Conservation (phyloP, 306 rosid genomes). For the Glycine soja region DNA sequence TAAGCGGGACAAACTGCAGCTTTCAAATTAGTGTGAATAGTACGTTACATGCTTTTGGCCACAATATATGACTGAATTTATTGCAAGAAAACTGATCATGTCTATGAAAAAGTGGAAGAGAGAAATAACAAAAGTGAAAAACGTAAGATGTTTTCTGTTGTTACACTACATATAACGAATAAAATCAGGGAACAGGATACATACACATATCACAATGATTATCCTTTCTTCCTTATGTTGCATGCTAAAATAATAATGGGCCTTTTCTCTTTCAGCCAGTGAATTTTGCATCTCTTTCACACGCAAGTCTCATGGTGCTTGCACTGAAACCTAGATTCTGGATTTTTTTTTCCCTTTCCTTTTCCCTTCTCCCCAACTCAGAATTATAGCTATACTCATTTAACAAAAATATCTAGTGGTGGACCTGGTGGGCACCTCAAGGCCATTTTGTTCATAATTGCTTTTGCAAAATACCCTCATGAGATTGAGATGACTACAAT, state of each 20-base stretch:
- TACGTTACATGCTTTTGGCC: constrained; percentile 41
- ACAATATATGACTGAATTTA: constrained; percentile 45
- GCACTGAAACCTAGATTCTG: constrained; percentile 55
- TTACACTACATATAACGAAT: constrained; percentile 47
- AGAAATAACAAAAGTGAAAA: constrained; percentile 32
- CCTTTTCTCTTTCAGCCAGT: constrained; percentile 56
- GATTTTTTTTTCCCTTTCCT: not conserved
- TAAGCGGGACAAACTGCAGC: not conserved
- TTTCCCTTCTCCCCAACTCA: constrained; percentile 9
- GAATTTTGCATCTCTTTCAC: constrained; percentile 56
- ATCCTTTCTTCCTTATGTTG: constrained; percentile 57
- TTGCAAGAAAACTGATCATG: constrained; percentile 46
- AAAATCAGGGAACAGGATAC: constrained; percentile 50
- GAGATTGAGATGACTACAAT: constrained; percentile 16
- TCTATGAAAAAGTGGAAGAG: constrained; percentile 36
- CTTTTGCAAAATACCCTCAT: constrained; percentile 19
- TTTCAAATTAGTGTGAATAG: constrained; percentile 49
- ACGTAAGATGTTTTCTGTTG: constrained; percentile 42
- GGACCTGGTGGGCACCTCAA: constrained; percentile 46
- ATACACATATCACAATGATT: constrained; percentile 46
- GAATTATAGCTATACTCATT: constrained; percentile 46
- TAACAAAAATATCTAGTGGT: constrained; percentile 42
- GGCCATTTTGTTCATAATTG: constrained; percentile 33
- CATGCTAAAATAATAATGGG: constrained; percentile 61
- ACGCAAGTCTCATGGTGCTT: constrained; percentile 49